Conservation (phyloP, 805 yeast genomes). For the Candida ulmi region DNA sequence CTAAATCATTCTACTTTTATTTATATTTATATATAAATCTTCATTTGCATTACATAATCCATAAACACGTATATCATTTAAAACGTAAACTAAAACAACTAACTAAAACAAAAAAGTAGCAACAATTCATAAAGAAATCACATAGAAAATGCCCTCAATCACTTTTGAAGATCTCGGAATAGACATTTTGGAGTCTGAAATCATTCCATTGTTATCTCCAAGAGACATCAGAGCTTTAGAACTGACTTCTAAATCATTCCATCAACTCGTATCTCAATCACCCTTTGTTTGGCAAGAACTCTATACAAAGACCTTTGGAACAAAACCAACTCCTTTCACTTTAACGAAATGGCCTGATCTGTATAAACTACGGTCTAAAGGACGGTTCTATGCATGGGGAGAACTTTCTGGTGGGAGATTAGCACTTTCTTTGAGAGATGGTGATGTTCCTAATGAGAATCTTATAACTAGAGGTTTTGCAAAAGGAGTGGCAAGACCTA, state of each 20-base stretch:
- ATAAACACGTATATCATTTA: too few relatives aligned
- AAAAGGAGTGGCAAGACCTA: conserved; percentile 33
- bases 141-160: background rate
- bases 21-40: too few relatives aligned
- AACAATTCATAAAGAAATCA: too few relatives aligned
- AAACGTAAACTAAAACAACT: too few relatives aligned
- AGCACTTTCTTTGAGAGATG: conserved; percentile 15
- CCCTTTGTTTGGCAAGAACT: conserved; percentile 38
- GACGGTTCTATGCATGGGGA: conserved; percentile 50
- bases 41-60: too few relatives aligned
- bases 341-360: conserved; percentile 45
- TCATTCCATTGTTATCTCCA: conserved; percentile 21
- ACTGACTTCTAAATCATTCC: conserved; percentile 32
- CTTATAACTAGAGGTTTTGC: conserved; percentile 16
- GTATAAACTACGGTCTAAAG: conserved; percentile 34
- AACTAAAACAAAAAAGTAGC: background rate
- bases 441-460: conserved; percentile 19
- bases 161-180: background rate
- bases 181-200: conserved; percentile 33
- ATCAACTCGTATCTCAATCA: conserved; percentile 31
- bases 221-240: conserved; percentile 37
- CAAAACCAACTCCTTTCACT: conserved; percentile 36
- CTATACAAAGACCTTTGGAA: conserved; percentile 40
- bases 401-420: conserved; percentile 36
- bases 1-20: too few relatives aligned